These are phyloP conservation scores for Auxenochlorella protothecoides DNA, from an alignment of 139 green algal genomes.

Conservation along the genomic window DNA sequence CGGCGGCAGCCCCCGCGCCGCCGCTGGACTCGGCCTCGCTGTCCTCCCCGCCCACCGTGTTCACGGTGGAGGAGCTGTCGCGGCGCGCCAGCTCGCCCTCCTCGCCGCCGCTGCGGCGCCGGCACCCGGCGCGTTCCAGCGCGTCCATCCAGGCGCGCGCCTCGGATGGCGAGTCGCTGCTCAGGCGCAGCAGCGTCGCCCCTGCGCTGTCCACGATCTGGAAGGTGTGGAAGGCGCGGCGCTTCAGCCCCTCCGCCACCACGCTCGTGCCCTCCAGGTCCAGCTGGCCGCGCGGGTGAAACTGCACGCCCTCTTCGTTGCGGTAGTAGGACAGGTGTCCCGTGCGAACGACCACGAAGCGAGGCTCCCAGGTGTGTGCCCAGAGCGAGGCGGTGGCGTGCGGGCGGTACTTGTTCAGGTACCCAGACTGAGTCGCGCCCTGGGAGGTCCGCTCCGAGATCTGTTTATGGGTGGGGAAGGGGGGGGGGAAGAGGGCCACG, in stretches of 20 bases:
- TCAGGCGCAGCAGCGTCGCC: conserved; percentile 36
- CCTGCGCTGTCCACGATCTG: conserved; percentile 25
- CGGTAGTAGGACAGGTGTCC: conserved; percentile 31
- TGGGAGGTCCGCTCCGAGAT: conserved; percentile 5
- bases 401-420: conserved; percentile 43
- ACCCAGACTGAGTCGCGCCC: conserved; percentile 24
- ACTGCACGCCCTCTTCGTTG: conserved; percentile 31
- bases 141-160: conserved; percentile 40
- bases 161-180: conserved; percentile 15
- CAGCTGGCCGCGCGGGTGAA: conserved; percentile 31
- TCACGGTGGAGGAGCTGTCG: conserved; percentile 3
- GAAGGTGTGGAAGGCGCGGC: conserved; percentile 29
- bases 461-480: neutral
- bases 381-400: conserved; percentile 18
- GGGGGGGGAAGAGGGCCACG: neutral
- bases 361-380: conserved; percentile 30
- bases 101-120: neutral
- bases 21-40: conserved; percentile 1
- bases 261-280: conserved; percentile 29
- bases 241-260: conserved; percentile 30
- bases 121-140: conserved; percentile 34
- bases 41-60: neutral
- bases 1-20: neutral
- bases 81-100: neutral
- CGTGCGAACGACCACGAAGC: conserved; percentile 30